These are phyloP conservation scores for Glycine tomentella DNA, from an alignment of 306 rosid species.

Conservation along the genomic window DNA sequence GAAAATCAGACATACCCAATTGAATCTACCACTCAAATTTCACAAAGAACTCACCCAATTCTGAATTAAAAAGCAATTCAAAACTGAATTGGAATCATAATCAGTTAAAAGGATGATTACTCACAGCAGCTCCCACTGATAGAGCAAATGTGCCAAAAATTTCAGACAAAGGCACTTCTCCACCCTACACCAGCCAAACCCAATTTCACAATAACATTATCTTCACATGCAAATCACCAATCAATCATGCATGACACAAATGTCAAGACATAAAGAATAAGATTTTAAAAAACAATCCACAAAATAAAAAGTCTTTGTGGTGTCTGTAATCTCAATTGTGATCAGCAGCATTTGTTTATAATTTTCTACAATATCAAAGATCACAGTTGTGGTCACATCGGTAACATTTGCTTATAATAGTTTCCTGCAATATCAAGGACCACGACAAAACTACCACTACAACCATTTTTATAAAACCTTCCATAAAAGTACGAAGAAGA, in stretches of 20 bases:
- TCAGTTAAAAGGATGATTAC: conserved; percentile 7
- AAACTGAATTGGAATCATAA: conserved; percentile 40
- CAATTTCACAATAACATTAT: conserved; percentile 32
- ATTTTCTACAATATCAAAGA: not conserved
- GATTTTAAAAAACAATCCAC: not conserved
- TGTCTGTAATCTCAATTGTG: too few relatives aligned
- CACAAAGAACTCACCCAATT: not conserved
- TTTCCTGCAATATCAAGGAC: not conserved
- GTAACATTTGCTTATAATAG: too few relatives aligned
- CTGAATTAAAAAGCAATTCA: not conserved
- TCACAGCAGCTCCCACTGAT: conserved; percentile 91
- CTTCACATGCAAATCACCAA: conserved; percentile 2
- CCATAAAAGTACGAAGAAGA: not conserved
- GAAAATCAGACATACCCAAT: conserved; percentile 13
- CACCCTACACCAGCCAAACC: conserved; percentile 65
- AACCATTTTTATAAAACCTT: not conserved
- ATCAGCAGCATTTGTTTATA: not conserved
- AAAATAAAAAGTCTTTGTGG: too few relatives aligned
- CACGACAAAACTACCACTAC: too few relatives aligned
- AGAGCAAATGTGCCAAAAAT: conserved; percentile 97
- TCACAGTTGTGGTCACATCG: too few relatives aligned
- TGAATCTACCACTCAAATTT: conserved; percentile 23
- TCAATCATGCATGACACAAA: conserved; percentile 3
- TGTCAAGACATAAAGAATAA: not conserved
- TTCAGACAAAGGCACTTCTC: conserved; percentile 79